These are phyloP conservation scores for Coniferiporia weirii DNA, from an alignment of 1,284 basidiomycete genomes.

Conservation along the genomic window DNA sequence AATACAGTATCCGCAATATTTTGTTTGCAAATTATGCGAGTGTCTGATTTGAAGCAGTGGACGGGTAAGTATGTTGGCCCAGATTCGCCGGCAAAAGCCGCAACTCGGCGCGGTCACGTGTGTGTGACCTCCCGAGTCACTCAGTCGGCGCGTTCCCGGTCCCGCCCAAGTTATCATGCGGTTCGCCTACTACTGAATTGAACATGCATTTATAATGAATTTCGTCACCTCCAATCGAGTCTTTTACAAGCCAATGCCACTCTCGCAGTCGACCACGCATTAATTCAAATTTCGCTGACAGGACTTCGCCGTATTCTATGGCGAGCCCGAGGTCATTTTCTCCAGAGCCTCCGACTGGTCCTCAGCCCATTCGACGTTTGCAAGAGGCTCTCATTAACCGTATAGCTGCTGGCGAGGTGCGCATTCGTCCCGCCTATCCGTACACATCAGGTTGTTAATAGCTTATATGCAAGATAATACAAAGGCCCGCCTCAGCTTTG, in stretches of 20 bases:
- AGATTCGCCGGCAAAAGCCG: no score
- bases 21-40: no score
- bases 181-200: no score
- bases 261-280: background rate
- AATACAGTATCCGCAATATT: no score
- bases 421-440: slow-evolving; percentile 16
- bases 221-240: no score
- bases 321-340: background rate
- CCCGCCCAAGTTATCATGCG: no score
- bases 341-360: slow-evolving; percentile 22
- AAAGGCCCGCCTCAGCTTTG: slow-evolving; percentile 90
- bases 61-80: no score
- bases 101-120: background rate
- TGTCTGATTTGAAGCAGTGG: no score
- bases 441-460: background rate
- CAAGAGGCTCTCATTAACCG: slow-evolving; percentile 74
- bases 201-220: no score
- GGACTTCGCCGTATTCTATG: no score
- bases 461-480: slow-evolving; percentile 71
- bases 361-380: slow-evolving; percentile 61
- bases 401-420: slow-evolving; percentile 78
- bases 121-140: background rate
- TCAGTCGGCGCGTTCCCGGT: no score
- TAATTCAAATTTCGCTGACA: background rate
- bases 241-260: background rate